Percentiles rank a stretch among this genome's conserved stretches.
Conservation (phyloP, 2,329 filamentous ascomycete genomes). For the Tolypocladium amazonense region DNA sequence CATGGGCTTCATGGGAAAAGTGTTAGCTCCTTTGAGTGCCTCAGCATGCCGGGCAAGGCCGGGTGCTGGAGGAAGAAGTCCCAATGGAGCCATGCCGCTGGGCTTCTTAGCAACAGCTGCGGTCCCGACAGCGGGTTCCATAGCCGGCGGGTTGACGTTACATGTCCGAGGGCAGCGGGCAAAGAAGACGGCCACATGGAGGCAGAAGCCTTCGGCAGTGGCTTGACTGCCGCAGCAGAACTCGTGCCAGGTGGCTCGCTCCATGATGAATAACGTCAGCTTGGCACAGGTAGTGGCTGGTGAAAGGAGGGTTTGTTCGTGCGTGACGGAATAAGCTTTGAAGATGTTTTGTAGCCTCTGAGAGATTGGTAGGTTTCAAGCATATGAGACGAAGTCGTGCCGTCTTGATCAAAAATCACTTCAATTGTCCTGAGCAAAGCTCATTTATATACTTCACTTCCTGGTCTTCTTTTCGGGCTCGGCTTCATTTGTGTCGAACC, state of each 20-base stretch:
- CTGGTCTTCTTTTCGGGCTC: background rate
- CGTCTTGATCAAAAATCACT: background rate
- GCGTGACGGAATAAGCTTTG: background rate
- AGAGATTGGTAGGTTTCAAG: background rate
- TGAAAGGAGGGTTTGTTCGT: background rate
- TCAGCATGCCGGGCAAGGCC: background rate
- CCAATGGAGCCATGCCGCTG: too few relatives aligned
- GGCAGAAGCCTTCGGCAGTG: background rate
- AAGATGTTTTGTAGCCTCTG: background rate
- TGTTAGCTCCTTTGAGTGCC: background rate
- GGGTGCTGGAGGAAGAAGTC: background rate
- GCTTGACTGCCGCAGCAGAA: slow-evolving; percentile 3
- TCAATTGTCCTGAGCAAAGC: background rate
- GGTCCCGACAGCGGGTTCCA: background rate
- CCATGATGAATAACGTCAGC: background rate
- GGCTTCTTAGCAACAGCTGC: too few relatives aligned
- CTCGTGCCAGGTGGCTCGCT: slow-evolving; percentile 2
- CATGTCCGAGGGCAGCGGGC: background rate
- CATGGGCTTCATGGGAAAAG: background rate
- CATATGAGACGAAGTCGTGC: background rate
- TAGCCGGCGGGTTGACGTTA: background rate
- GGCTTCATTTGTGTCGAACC: background rate
- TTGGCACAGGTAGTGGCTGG: background rate
- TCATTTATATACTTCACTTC: background rate
- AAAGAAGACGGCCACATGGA: slow-evolving; percentile 1